Conservation (phyloP, 768 basidiomycete species). For the Lactarius trivialis region DNA sequence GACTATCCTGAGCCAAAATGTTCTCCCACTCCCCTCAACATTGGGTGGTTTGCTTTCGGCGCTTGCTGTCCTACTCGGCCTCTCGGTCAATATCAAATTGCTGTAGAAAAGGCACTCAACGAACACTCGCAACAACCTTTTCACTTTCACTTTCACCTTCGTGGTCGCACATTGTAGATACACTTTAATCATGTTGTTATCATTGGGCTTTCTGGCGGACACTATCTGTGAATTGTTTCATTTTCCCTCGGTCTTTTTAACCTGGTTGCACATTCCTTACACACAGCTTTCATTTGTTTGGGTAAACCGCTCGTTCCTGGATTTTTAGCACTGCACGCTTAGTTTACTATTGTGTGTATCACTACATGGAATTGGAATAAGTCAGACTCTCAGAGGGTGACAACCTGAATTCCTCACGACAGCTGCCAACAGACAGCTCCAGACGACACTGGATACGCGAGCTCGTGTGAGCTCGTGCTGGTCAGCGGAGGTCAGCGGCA, state of each 20-base stretch:
- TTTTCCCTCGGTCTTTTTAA: background rate
- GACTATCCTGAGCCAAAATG: conserved; percentile 22
- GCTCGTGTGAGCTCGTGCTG: too few relatives aligned
- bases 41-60: background rate
- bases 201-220: background rate
- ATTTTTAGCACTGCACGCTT: background rate
- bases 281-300: background rate
- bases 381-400: too few relatives aligned
- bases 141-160: background rate
- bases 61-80: background rate
- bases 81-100: background rate
- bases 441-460: too few relatives aligned
- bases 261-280: background rate
- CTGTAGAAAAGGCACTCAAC: background rate
- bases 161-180: background rate
- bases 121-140: background rate
- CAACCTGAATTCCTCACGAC: too few relatives aligned
- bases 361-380: too few relatives aligned
- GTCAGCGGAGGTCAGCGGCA: too few relatives aligned
- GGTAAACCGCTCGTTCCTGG: background rate
- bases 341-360: background rate
- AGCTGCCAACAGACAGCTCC: too few relatives aligned
- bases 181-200: background rate
- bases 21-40: background rate
- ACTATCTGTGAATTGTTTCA: background rate